Conservation (phyloP, 2,329 filamentous ascomycete species). For the Apiospora aurea region DNA sequence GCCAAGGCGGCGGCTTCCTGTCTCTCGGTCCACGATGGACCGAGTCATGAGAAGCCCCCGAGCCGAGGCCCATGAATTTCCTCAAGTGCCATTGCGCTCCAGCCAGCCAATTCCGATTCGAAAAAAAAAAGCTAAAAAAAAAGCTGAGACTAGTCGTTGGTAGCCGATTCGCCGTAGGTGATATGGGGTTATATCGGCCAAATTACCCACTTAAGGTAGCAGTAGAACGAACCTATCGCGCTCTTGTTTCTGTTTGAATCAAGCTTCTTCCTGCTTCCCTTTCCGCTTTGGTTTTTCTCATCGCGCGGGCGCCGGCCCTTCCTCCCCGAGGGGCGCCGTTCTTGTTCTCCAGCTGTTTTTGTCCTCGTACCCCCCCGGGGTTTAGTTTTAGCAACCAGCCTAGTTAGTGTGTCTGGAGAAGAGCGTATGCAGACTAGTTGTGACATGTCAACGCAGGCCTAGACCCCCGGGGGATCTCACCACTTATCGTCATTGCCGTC, state of each 20-base stretch:
- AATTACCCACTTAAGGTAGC: background rate
- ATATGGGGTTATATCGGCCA: constrained; percentile 13
- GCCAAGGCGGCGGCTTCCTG: background rate
- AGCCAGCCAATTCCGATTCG: background rate
- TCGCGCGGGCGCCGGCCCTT: background rate
- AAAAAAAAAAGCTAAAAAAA: background rate
- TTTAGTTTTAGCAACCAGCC: no score
- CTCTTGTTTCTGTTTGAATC: background rate
- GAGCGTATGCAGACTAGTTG: background rate
- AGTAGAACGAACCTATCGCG: background rate
- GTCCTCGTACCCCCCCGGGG: background rate
- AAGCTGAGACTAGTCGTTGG: background rate
- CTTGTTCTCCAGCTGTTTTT: background rate
- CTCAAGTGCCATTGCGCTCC: background rate
- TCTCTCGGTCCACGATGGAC: background rate
- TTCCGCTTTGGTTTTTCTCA: background rate
- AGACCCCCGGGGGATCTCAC: background rate
- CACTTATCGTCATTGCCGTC: background rate
- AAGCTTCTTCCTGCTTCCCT: background rate
- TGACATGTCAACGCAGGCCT: background rate
- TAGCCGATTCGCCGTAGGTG: background rate
- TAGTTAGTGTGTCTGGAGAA: background rate
- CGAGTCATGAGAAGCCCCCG: background rate
- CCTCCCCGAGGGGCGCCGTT: background rate
- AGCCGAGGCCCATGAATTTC: constrained; percentile 1